Conservation (phyloP, 2,329 filamentous ascomycete genomes). For the Teratosphaeria pseudoeucalypti region DNA sequence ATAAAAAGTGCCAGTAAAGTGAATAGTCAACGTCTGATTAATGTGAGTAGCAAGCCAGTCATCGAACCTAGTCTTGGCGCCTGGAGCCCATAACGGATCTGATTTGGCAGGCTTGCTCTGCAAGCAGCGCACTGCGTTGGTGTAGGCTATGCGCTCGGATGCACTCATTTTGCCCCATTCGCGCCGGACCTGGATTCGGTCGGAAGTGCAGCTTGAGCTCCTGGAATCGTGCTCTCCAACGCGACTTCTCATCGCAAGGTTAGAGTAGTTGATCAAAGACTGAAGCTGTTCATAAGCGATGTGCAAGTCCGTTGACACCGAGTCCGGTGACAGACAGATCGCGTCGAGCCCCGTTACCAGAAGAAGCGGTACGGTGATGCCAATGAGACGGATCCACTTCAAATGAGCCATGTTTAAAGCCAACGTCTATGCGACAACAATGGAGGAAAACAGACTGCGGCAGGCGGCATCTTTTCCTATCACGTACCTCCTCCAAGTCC, state of each 20-base stretch:
- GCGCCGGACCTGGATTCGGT: conserved; percentile 20
- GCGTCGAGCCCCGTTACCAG: neutral
- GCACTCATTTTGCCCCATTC: conserved; percentile 30
- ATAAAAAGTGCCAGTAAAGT: conserved; percentile 9
- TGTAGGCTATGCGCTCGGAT: conserved; percentile 19
- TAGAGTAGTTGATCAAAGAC: neutral
- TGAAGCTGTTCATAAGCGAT: neutral
- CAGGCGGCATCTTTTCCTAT: neutral
- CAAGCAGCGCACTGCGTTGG: conserved; percentile 21
- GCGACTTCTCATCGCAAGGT: neutral
- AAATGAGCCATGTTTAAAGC: neutral
- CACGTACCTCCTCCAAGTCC: no score
- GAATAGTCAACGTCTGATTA: conserved; percentile 17
- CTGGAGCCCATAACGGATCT: conserved; percentile 11
- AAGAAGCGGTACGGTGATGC: neutral
- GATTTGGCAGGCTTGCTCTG: conserved; percentile 14
- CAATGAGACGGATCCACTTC: neutral
- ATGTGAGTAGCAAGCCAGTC: conserved; percentile 22
- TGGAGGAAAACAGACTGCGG: neutral
- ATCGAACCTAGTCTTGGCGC: conserved; percentile 20
- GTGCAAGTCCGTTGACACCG: neutral
- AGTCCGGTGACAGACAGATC: neutral
- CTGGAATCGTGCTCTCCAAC: neutral
- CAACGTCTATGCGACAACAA: no score
- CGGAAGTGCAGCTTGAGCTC: neutral